Evolutionary conservation across 768 basidiomycete species (phyloP), one percentile per base, ranked within the genome.

Genomic region (Macrolepiota albuminosa): DNA sequence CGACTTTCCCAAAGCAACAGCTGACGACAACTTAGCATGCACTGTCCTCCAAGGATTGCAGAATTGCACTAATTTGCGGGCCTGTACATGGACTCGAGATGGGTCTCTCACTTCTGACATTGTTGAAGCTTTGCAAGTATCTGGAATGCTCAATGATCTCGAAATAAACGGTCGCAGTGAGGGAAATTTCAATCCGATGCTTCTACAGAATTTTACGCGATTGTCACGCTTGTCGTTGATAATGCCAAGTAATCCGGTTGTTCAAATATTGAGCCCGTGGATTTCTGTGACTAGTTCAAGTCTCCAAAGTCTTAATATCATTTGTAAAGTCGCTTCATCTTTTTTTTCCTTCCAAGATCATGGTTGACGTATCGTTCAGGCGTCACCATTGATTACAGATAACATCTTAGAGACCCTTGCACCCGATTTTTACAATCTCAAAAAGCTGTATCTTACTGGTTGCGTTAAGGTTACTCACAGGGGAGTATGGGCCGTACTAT

Each of bases 31-130:
- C n/a, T 70, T 76, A 3, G 69, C 72, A 1, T 68, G 72, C 6
- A 63, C 72, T 9, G 83, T 87, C 50, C 54, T 79, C 6, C 66
- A 61, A 51, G 90, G 83, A 0, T 70, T 92, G 14, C 68, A 70
- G 51, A 88, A 91, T 66, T 90, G 89, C 65, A 66, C 71, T 43
- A 84, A 84, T 60, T 78, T 93, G 11, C 74, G 64, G 47, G 76
- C 83, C 6, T 91, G 88, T 66, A 83, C 84, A 5, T 93, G 90
- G 90, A 93, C 91, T 10, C 82, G 91, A 46, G 87, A 92, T 63
- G 88, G 90, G 4, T 85, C 91, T 4, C 71, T 93, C 24, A 83
- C 76, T 43, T 81, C 85, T 5, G 72, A 74, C 0, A 81, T 90
- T 37, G 76, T 93, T 9, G 63, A 74, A n/a, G 80, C 82, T 18